Conservation (phyloP, 768 basidiomycete species). For the Mycena galericulata region DNA sequence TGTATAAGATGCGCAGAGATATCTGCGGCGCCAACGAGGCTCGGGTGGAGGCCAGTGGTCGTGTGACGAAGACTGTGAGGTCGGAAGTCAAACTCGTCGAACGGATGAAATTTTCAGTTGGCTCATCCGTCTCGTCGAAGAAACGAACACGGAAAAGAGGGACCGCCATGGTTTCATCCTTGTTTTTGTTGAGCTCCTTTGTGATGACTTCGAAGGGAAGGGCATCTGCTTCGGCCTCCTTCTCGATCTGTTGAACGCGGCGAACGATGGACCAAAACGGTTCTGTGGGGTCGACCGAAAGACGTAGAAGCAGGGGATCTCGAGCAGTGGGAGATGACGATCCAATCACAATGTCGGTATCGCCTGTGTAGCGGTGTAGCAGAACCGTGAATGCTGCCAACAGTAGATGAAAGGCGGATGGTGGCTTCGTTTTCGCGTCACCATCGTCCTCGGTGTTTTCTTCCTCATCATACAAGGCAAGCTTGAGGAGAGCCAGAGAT, state of each 20-base stretch:
- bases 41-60: conserved; percentile 75
- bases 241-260: conserved; percentile 86
- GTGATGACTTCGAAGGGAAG: conserved; percentile 86
- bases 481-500: conserved; percentile 82
- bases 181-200: conserved; percentile 73
- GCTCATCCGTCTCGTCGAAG: conserved; percentile 90
- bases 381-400: conserved; percentile 93
- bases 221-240: conserved; percentile 83
- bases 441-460: conserved; percentile 63
- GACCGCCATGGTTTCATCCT: conserved; percentile 68
- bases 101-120: conserved; percentile 78
- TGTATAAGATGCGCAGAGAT: conserved; percentile 89
- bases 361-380: conserved; percentile 94
- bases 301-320: conserved; percentile 86
- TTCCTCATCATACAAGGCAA: conserved; percentile 79
- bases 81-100: conserved; percentile 91
- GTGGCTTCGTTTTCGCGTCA: conserved; percentile 52
- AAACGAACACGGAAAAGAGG: conserved; percentile 96
- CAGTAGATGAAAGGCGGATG: conserved; percentile 92
- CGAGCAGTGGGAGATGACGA: conserved; percentile 82
- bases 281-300: conserved; percentile 86
- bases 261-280: conserved; percentile 91
- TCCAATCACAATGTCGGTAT: conserved; percentile 92
- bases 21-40: conserved; percentile 80
- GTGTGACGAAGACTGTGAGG: conserved; percentile 89